Evolutionary conservation across 345 rosid species (phyloP).

Genomic region (Dipteronia sinensis): DNA sequence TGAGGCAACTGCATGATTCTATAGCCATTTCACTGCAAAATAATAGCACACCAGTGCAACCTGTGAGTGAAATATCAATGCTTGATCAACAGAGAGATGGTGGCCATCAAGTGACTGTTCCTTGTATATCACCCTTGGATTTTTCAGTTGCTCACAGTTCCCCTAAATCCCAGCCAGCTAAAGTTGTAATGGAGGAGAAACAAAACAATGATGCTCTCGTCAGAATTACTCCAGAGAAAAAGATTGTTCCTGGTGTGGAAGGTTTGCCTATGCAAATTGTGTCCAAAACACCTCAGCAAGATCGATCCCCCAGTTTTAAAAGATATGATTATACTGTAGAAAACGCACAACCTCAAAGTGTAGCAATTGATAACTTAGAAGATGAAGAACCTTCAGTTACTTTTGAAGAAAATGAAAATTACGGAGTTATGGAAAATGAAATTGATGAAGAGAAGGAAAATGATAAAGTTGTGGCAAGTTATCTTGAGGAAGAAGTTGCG

Average conservation of each 20-base stretch:
- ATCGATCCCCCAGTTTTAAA: constrained; percentile 36
- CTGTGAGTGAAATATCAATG: constrained; percentile 32
- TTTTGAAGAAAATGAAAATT: constrained; percentile 40
- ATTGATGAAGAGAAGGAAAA: constrained; percentile 40
- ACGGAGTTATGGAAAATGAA: constrained; percentile 30
- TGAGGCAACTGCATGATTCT: constrained; percentile 51
- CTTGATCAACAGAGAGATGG: constrained; percentile 34
- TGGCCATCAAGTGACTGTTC: constrained; percentile 30
- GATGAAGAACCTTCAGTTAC: constrained; percentile 35
- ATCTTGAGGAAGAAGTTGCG: constrained; percentile 61
- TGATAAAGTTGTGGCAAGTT: constrained; percentile 32
- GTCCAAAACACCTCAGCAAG: constrained; percentile 42
- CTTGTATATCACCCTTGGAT: constrained; percentile 36
- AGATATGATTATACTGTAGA: constrained; percentile 16
- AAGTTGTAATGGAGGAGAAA: constrained; percentile 38
- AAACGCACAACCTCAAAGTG: constrained; percentile 29
- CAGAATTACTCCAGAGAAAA: constrained; percentile 37
- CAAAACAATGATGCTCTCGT: constrained; percentile 29
- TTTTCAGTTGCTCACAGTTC: constrained; percentile 40
- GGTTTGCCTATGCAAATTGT: constrained; percentile 33
- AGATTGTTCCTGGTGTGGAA: constrained; percentile 35
- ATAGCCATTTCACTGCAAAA: constrained; percentile 41
- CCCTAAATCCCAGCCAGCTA: constrained; percentile 38
- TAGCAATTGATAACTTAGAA: constrained; percentile 36
- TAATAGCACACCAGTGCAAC: constrained; percentile 28